Conservation (phyloP, 306 rosid species). For the Gastrolobium bilobum region DNA sequence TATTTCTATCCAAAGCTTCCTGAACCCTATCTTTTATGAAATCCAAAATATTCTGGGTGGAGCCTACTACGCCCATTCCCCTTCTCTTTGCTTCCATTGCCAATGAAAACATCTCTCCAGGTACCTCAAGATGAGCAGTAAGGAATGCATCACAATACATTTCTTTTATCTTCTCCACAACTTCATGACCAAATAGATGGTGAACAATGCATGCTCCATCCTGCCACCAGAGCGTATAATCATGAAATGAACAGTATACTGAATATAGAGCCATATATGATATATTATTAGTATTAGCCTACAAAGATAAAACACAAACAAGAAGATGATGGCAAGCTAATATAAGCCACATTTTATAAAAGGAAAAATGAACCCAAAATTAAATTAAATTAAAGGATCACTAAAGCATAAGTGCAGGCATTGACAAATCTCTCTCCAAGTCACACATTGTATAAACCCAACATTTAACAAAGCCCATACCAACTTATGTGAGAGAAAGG, state of each 20-base stretch:
- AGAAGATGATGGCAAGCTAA: conserved; percentile 12
- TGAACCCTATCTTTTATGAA: conserved; percentile 86
- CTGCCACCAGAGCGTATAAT: conserved; percentile 57
- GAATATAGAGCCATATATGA: conserved; percentile 2
- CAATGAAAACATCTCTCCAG: conserved; percentile 98
- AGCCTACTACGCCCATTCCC: conserved; percentile 97
- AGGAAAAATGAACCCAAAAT: not conserved
- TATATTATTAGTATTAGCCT: conserved; percentile 14
- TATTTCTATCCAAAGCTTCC: conserved; percentile 87
- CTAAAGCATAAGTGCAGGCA: conserved; percentile 8
- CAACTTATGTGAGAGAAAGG: not conserved
- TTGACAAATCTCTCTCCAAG: not conserved
- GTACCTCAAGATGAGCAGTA: conserved; percentile 98
- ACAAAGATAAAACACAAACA: not conserved
- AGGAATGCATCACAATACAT: conserved; percentile 95
- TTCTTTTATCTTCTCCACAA: conserved; percentile 89
- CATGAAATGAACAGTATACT: conserved; percentile 43
- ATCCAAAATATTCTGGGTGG: conserved; percentile 91
- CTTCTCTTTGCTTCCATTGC: conserved; percentile 99
- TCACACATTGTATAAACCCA: not conserved
- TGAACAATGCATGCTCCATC: conserved; percentile 97
- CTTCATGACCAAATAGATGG: conserved; percentile 93
- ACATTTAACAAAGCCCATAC: conserved; percentile 19
- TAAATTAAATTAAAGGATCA: conserved; percentile 11
- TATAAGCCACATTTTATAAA: not conserved